A percentile compares a stretch with the other conserved stretches of the same genome.
phyloP scores from a whole-genome alignment of 2,329 filamentous ascomycete genomes.

The Seiridium cupressi region DNA sequence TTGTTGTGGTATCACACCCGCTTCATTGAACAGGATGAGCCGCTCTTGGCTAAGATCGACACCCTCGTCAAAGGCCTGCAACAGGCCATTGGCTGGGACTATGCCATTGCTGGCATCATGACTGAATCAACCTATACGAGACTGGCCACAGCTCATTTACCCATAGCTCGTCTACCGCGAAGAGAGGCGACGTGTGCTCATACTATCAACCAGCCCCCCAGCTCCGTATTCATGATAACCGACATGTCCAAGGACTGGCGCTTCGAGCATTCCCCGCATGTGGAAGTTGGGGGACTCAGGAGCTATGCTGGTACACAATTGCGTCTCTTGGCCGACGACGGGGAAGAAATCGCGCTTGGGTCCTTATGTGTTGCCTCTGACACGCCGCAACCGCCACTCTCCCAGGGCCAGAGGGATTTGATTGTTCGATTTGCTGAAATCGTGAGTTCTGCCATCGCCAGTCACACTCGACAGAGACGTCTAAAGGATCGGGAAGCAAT shows the following conservation, averaged over 20 bases:
- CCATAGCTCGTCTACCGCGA: constrained; percentile 5
- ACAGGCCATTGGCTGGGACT: constrained; percentile 10
- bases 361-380: constrained; percentile 9
- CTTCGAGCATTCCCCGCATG: constrained; percentile 7
- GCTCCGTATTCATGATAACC: constrained; percentile 3
- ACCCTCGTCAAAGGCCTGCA: constrained; percentile 5
- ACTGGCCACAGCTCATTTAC: constrained; percentile 6
- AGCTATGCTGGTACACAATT: constrained; percentile 8
- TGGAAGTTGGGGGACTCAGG: constrained; percentile 5
- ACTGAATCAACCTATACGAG: constrained; percentile 5
- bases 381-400: neutral
- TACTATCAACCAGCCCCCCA: constrained; percentile 6
- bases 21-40: constrained; percentile 4
- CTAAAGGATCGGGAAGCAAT: constrained; percentile 4
- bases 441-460: constrained; percentile 2
- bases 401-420: neutral
- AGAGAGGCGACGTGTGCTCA: constrained; percentile 8
- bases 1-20: constrained; percentile 10
- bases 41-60: constrained; percentile 7
- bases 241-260: constrained; percentile 11
- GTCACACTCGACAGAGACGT: constrained; percentile 3
- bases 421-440: constrained; percentile 7
- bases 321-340: constrained; percentile 6
- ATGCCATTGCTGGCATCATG: constrained; percentile 8
- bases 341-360: constrained; percentile 3